phyloP scores from a whole-genome alignment of 2,329 filamentous ascomycete species.

The Helotiales sp. region DNA sequence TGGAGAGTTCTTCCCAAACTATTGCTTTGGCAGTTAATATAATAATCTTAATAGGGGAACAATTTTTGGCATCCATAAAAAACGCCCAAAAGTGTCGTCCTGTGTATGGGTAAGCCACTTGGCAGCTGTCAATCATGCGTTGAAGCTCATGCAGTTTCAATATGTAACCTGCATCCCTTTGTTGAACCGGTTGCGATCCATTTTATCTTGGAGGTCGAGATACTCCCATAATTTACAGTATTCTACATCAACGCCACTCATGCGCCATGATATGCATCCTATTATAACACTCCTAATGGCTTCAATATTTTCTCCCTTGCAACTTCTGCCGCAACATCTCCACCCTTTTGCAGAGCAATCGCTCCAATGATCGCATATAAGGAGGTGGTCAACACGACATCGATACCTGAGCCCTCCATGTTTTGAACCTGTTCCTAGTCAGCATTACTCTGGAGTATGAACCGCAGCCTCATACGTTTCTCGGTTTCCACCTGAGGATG shows the following conservation, averaged over 20 bases:
- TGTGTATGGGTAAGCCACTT: no score
- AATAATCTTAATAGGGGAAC: no score
- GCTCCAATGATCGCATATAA: slow-evolving; percentile 88
- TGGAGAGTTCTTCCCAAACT: no score
- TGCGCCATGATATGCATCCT: slow-evolving; percentile 19
- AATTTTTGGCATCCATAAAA: no score
- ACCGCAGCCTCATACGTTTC: slow-evolving; percentile 55
- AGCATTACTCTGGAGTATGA: slow-evolving; percentile 13
- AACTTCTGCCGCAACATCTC: slow-evolving; percentile 71
- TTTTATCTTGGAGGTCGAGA: no score
- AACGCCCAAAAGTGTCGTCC: no score
- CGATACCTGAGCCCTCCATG: slow-evolving; percentile 69
- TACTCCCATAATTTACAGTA: slow-evolving; percentile 32
- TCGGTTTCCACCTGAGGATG: slow-evolving; percentile 87
- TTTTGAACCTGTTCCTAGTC: slow-evolving; percentile 56
- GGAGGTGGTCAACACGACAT: slow-evolving; percentile 73
- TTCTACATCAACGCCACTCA: slow-evolving; percentile 23
- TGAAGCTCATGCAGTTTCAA: no score
- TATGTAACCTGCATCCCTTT: no score
- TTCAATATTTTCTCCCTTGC: slow-evolving; percentile 62
- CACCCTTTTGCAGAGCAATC: slow-evolving; percentile 83
- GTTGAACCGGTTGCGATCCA: no score
- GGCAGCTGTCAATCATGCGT: no score
- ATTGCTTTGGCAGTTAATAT: no score
- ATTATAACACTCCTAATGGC: slow-evolving; percentile 33